Conservation (phyloP, 176 grass and related monocot genomes). For the Bothriochloa decipiens region DNA sequence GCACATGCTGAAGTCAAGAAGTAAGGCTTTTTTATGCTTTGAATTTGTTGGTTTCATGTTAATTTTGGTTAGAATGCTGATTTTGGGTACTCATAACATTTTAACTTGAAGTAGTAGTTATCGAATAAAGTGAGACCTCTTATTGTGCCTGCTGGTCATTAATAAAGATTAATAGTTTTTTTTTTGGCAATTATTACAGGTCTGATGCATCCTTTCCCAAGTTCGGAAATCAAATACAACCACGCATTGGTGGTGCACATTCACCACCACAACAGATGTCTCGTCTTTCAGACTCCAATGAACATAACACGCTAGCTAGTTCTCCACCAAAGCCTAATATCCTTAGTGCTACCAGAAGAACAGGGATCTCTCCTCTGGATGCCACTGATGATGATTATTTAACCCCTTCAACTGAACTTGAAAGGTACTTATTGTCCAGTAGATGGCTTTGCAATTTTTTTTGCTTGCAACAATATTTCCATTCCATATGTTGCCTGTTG, state of each 20-base stretch:
- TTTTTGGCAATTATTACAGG: constrained; percentile 46
- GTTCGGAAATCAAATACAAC: constrained; percentile 47
- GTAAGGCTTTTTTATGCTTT: constrained; percentile 45
- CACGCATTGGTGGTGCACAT: constrained; percentile 29
- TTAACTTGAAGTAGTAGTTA: constrained; percentile 12
- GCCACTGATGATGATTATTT: constrained; percentile 37
- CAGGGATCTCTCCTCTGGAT: constrained; percentile 25
- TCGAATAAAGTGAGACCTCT: neutral
- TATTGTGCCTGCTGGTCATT: constrained; percentile 25
- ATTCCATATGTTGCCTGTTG: constrained; percentile 12
- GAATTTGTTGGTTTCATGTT: constrained; percentile 36
- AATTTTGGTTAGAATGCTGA: constrained; percentile 36
- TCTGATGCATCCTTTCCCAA: constrained; percentile 48
- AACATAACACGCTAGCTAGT: constrained; percentile 30
- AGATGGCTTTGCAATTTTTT: constrained; percentile 22
- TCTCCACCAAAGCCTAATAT: constrained; percentile 52
- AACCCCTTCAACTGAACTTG: constrained; percentile 51
- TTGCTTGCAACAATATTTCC: neutral
- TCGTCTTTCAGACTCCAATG: constrained; percentile 27
- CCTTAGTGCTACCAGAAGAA: constrained; percentile 44
- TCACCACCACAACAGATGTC: constrained; percentile 46
- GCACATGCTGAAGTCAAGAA: constrained; percentile 50
- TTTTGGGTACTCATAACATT: constrained; percentile 13
- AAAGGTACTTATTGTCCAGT: constrained; percentile 49
- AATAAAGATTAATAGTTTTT: constrained; percentile 1